Conservation (phyloP, 2,329 filamentous ascomycete genomes). For the Penicillium crustosum region DNA sequence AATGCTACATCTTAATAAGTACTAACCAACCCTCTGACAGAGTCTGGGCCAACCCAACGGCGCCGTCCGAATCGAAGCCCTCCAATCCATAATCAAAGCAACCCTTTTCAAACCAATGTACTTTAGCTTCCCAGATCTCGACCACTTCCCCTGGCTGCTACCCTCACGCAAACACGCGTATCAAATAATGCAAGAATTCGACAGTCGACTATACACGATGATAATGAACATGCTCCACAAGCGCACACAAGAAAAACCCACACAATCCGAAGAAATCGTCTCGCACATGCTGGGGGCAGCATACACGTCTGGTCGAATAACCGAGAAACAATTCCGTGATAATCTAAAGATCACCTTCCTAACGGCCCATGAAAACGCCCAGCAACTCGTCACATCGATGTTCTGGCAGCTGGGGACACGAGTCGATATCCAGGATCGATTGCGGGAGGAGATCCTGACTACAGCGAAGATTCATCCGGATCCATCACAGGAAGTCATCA, state of each 20-base stretch:
- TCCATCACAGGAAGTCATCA: constrained; percentile 28
- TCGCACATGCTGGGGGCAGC: constrained; percentile 26
- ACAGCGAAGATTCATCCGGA: not conserved
- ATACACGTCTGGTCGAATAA: constrained; percentile 26
- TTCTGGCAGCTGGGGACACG: constrained; percentile 42
- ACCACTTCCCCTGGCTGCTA: constrained; percentile 24
- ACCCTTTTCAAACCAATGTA: constrained; percentile 29
- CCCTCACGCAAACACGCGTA: constrained; percentile 23
- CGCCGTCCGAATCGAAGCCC: constrained; percentile 23
- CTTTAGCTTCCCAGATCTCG: constrained; percentile 30
- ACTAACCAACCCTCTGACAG: constrained; percentile 5
- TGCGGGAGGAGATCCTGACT: constrained; percentile 33
- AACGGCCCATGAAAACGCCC: constrained; percentile 46
- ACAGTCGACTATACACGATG: constrained; percentile 17
- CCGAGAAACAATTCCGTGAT: constrained; percentile 42
- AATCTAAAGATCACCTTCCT: constrained; percentile 45
- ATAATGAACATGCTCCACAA: constrained; percentile 10
- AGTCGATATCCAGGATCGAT: constrained; percentile 31
- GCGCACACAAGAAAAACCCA: not conserved
- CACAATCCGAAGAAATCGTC: constrained; percentile 18
- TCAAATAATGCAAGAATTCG: constrained; percentile 29
- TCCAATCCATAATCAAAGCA: constrained; percentile 29
- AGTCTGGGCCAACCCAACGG: constrained; percentile 22
- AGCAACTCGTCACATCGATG: constrained; percentile 39
- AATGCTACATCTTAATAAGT: not conserved